Conservation (phyloP, 2,329 filamentous ascomycete genomes). For the Lojkania enalia region DNA sequence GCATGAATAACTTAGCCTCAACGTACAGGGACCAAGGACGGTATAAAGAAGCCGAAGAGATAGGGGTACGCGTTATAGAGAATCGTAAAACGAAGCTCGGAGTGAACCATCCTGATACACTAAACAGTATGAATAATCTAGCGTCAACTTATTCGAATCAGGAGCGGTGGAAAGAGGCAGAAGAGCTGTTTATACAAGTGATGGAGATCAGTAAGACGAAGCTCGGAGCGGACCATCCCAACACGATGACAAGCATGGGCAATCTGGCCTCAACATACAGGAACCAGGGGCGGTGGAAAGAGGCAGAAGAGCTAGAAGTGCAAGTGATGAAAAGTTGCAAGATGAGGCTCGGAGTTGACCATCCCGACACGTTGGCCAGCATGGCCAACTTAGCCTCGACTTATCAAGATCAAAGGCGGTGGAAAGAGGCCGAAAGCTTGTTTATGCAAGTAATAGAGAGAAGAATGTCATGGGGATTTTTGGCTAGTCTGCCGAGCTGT, state of each 20-base stretch:
- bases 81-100: background rate
- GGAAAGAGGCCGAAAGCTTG: constrained; percentile 9
- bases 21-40: background rate
- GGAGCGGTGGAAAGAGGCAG: background rate
- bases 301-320: constrained; percentile 2
- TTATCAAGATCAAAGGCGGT: constrained; percentile 8
- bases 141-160: background rate
- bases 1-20: constrained; percentile 2
- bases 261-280: background rate
- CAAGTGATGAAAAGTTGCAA: constrained; percentile 4
- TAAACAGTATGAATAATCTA: background rate
- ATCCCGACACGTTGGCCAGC: constrained; percentile 12
- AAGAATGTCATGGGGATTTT: too few relatives aligned
- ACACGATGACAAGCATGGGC: background rate
- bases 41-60: background rate
- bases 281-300: constrained; percentile 4
- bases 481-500: too few relatives aligned
- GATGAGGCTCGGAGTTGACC: constrained; percentile 7
- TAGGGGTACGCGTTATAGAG: background rate
- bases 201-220: background rate
- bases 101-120: background rate
- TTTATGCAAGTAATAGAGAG: too few relatives aligned
- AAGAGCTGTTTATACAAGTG: background rate
- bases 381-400: constrained; percentile 14
- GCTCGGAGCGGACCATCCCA: background rate